Evolutionary conservation across 2,329 filamentous ascomycete species (phyloP), one percentile per base, ranked within the genome.

Genomic region (Talaromyces sp.): DNA sequence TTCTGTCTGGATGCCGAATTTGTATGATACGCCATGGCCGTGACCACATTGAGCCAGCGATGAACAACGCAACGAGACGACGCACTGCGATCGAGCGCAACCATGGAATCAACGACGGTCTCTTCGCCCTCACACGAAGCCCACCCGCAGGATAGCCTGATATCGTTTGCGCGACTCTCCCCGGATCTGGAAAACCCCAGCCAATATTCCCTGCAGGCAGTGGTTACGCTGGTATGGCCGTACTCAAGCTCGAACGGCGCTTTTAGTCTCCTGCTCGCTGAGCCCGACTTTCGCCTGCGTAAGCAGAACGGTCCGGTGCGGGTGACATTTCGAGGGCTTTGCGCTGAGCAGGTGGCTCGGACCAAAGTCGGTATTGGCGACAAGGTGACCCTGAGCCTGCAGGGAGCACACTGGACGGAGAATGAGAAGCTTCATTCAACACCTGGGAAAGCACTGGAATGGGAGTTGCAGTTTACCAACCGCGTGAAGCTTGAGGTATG

Each of bases 211-310:
- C 68, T 96, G 33, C 83, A 85, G 62, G 92, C 90, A 44, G 81
- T 90, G 17, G 85, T 97, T 25, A 93, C 92, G 9, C 85, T 98
- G 39, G 87, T 91, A 62, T 98, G 93, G 93, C 93, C 93, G 0
- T 97, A 91, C 75, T 96, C 90, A 65, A 89, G 89, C 25, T 86
- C 91, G 28, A 89, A 84, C 32, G 85, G 84, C 58, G 87, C 87
- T 44, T 84, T 92, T 66, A 88, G 91, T 28, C 87, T 97, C 57
- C 84, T 96, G 22, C 84, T 98, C 36, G 90, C 90, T 53, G 93
- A 97, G 69, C 87, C 88, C 53, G 92, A 97, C 73, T 90, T 93
- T 70, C 88, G 91, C 55, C 81, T 93, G 57, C 90, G 93, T 60
- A 85, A 86, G 64, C 81, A 83, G 47, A 88, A 85, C 66, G 93